phyloP scores from a whole-genome alignment of 2,329 filamentous ascomycete genomes.

The Fusarium gaditjirri region DNA sequence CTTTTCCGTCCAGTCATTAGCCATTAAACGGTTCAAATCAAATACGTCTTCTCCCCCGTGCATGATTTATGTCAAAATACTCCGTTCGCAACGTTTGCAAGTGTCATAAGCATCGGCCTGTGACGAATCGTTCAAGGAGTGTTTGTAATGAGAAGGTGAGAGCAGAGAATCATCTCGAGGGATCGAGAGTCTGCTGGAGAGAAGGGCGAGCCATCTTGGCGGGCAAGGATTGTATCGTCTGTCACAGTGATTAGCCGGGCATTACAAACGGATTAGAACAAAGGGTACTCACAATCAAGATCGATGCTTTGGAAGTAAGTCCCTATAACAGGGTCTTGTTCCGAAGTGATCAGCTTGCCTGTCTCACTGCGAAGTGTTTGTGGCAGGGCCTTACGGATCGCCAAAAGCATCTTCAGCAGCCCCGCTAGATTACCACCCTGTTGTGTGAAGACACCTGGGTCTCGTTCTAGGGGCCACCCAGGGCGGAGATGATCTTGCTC shows the following conservation, averaged over 20 bases:
- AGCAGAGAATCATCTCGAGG: conserved; percentile 62
- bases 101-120: neutral
- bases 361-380: conserved; percentile 59
- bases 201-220: conserved; percentile 64
- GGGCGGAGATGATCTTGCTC: conserved; percentile 69
- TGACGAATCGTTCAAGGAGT: conserved; percentile 18
- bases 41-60: neutral
- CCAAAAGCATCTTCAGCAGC: conserved; percentile 69
- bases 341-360: conserved; percentile 60
- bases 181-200: conserved; percentile 61
- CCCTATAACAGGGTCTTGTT: conserved; percentile 57
- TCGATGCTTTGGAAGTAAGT: conserved; percentile 67
- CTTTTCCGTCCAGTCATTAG: conserved; percentile 47
- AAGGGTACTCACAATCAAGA: conserved; percentile 64
- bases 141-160: conserved; percentile 58
- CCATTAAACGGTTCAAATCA: conserved; percentile 40
- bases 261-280: neutral
- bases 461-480: conserved; percentile 69
- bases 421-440: conserved; percentile 69
- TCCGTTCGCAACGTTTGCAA: neutral
- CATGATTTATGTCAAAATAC: neutral
- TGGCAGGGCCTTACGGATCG: conserved; percentile 69
- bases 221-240: conserved; percentile 53
- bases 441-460: conserved; percentile 65
- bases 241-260: neutral